phyloP scores from a whole-genome alignment of 768 basidiomycete species.

The Rhizopogon sp. region DNA sequence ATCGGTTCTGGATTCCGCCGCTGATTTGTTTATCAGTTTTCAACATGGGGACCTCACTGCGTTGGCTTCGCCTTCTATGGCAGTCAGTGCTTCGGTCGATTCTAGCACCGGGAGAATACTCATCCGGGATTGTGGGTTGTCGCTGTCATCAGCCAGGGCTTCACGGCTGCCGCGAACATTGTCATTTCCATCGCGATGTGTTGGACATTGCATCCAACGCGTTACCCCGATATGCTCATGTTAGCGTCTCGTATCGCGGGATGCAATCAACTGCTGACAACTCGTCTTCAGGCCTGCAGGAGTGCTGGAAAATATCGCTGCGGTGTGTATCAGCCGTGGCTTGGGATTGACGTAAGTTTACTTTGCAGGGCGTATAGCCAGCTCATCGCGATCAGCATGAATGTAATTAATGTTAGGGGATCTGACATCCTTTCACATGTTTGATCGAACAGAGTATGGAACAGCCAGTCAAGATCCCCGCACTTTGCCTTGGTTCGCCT shows the following conservation, averaged over 20 bases:
- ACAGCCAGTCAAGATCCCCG: no score
- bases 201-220: slow-evolving; percentile 12
- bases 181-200: slow-evolving; percentile 14
- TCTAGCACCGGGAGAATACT: background rate
- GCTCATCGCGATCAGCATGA: no score
- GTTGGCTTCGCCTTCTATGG: slow-evolving; percentile 12
- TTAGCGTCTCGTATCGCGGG: slow-evolving; percentile 4
- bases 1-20: background rate
- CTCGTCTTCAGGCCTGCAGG: slow-evolving; percentile 9
- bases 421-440: no score
- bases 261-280: background rate
- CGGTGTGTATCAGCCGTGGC: slow-evolving; percentile 15
- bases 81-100: slow-evolving; percentile 9
- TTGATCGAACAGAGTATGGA: no score
- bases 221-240: slow-evolving; percentile 11
- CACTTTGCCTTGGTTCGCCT: no score
- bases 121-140: slow-evolving; percentile 7
- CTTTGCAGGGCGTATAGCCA: background rate
- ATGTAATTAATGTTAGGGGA: no score
- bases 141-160: slow-evolving; percentile 7
- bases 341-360: slow-evolving; percentile 19
- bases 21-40: slow-evolving; percentile 15
- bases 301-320: background rate
- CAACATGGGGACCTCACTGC: slow-evolving; percentile 15
- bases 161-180: slow-evolving; percentile 7